These are phyloP conservation scores for Candida freyschussii DNA, from an alignment of 1,139 yeast genomes.

Conservation along the genomic window DNA sequence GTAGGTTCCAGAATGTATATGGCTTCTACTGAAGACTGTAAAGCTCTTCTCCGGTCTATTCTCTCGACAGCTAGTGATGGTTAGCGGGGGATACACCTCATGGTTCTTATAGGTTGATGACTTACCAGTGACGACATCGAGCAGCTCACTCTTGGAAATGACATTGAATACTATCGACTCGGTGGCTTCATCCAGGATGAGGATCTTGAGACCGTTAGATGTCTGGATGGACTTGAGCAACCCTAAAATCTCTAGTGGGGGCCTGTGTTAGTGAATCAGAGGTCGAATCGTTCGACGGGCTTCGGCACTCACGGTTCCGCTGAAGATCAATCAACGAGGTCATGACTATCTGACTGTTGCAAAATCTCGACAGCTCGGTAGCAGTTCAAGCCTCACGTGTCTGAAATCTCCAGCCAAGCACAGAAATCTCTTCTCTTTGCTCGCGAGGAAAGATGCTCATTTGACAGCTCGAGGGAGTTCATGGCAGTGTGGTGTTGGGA, in stretches of 20 bases:
- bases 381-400: too few species aligned
- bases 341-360: too few species aligned
- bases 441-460: too few species aligned
- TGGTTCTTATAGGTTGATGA: conserved; percentile 7
- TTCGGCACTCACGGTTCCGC: conserved; percentile 20
- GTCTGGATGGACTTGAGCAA: conserved; percentile 20
- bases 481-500: too few species aligned
- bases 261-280: too few species aligned
- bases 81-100: conserved; percentile 31
- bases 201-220: conserved; percentile 33
- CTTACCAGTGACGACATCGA: conserved; percentile 26
- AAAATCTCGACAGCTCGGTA: too few species aligned
- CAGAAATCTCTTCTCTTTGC: too few species aligned
- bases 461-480: too few species aligned
- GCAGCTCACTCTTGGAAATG: conserved; percentile 33
- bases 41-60: conserved; percentile 46
- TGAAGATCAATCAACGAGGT: conserved; percentile 25
- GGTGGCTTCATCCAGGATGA: conserved; percentile 36
- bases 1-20: conserved; percentile 56
- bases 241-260: background rate
- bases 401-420: too few species aligned
- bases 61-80: conserved; percentile 46
- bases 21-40: conserved; percentile 51
- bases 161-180: conserved; percentile 32
- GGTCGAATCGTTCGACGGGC: too few species aligned